Evolutionary conservation across 768 basidiomycete genomes (phyloP), one percentile per base, ranked within the genome.

Genomic region (Tulasnella sp.): DNA sequence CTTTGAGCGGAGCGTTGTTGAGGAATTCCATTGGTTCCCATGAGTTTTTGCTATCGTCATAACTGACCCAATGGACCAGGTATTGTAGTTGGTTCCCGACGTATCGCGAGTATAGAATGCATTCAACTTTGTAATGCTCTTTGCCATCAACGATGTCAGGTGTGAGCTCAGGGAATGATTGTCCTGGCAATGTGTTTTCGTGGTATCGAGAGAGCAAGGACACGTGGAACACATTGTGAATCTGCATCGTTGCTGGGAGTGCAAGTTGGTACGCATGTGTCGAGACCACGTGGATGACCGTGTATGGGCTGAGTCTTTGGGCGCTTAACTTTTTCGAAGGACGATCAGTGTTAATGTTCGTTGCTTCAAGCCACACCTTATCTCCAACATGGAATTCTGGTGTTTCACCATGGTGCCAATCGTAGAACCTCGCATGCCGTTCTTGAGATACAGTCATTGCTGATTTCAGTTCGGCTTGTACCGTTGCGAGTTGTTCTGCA

Each of bases 191-290:
- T 15, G 46, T 48, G 46, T 48, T n/a, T n/a, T 48, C n/a, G 7
- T 48, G 5, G 46, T 7, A 5, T 15, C 15, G 5, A 15, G 34
- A 7, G 34, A 38, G 34, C 5, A 48, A n/a, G 19, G 46, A 5
- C 5, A 48, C 46, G n/a, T 69, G 63, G 61, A 68, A 65, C 1
- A 69, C 65, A 15, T 64, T 63, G 41, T 72, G 68, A n/a, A 69
- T 66, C 2, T 54, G 27, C 68, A 66, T 66, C 11, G 58, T 53
- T 1, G 25, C 9, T 1, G 70, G 70, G 1, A 71, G 58, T 9
- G 42, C 44, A 0, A 72, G 62, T 8, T 58, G 10, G 44, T 67
- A 71, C 0, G 64, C 53, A 2, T 41, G 43, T 0, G 27, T 11
- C 0, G 68, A 65, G 17, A 68, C 41, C 17, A 62, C 62, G 10